These are phyloP conservation scores for Pleodorina starrii DNA, from an alignment of 139 green algal genomes.

Conservation along the genomic window DNA sequence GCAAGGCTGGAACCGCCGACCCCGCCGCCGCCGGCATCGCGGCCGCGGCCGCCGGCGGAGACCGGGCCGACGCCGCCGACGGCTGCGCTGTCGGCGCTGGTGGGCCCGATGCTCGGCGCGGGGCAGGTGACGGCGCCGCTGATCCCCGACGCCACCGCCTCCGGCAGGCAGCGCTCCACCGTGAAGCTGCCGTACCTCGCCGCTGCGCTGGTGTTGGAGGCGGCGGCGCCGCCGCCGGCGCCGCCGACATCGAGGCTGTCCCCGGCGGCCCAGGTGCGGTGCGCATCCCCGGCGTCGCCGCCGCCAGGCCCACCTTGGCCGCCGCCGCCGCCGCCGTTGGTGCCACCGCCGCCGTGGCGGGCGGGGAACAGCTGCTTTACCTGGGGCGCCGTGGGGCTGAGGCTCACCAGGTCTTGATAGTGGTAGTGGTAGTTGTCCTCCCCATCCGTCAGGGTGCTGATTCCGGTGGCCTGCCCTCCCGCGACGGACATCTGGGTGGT, in stretches of 20 bases:
- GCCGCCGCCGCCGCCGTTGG: neutral
- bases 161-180: neutral
- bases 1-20: neutral
- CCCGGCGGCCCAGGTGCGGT: conserved; percentile 5
- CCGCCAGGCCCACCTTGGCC: neutral
- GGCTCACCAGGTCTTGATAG: neutral
- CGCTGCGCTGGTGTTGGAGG: neutral
- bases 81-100: neutral
- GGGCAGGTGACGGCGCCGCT: neutral
- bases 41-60: neutral
- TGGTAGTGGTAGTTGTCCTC: too few relatives aligned
- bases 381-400: neutral
- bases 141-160: neutral
- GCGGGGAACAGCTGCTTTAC: neutral
- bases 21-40: neutral
- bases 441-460: neutral
- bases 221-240: neutral
- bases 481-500: neutral
- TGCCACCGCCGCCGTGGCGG: neutral
- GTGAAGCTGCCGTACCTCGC: neutral
- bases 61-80: neutral
- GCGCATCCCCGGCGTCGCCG: neutral
- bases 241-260: neutral
- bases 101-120: neutral
- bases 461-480: neutral